Conservation (phyloP, 73 alveolate species). For the Stentor coeruleus region DNA sequence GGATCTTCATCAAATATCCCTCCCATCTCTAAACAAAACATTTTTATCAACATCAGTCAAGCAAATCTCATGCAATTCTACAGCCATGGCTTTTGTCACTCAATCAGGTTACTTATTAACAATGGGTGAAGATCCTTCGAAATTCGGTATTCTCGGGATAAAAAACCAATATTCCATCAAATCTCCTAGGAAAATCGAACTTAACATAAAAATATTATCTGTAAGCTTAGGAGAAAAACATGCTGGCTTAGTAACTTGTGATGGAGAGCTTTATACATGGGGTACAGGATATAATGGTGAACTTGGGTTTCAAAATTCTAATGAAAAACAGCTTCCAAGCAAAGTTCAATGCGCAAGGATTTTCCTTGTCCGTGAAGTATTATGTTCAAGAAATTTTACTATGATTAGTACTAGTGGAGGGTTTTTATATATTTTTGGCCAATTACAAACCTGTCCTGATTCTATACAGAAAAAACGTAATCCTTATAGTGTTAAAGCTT, state of each 20-base stretch:
- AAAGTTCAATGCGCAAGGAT: not conserved
- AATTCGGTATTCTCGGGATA: not conserved
- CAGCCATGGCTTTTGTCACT: not conserved
- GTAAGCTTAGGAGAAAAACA: not conserved
- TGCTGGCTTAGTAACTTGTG: not conserved
- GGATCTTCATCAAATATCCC: not conserved
- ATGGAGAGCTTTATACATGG: conserved; percentile 11
- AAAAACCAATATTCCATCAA: not conserved
- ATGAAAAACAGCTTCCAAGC: not conserved
- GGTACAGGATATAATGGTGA: conserved; percentile 13
- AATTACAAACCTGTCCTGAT: not conserved
- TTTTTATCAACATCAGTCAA: not conserved
- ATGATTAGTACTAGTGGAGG: not conserved
- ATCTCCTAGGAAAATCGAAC: not conserved
- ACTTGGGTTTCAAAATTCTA: not conserved
- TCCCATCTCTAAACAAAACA: not conserved
- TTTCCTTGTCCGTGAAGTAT: not conserved
- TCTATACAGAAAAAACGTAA: too few species aligned
- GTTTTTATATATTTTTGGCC: conserved; percentile 5
- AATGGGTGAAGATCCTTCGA: not conserved
- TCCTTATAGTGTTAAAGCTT: not conserved
- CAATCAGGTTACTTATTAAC: not conserved
- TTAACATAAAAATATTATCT: not conserved
- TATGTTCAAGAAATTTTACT: not conserved
- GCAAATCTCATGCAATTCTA: not conserved